These are phyloP conservation scores for Teunomyces panamensis DNA, from an alignment of 805 yeast species.

Conservation along the genomic window DNA sequence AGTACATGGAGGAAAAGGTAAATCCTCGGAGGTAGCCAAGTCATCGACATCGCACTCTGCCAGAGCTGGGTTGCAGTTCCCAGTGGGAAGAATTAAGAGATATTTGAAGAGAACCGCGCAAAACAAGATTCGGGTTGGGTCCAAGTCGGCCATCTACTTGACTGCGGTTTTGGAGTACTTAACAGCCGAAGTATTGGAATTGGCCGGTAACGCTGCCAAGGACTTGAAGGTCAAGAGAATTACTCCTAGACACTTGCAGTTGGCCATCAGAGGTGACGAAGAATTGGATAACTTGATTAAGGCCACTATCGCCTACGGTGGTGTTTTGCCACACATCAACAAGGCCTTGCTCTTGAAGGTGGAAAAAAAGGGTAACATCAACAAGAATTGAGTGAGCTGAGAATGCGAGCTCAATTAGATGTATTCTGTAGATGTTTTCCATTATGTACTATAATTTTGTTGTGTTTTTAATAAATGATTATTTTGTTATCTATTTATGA, in stretches of 20 bases:
- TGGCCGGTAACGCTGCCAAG: slow-evolving; percentile 33
- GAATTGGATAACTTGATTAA: slow-evolving; percentile 32
- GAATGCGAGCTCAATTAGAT: background rate
- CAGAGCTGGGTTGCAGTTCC: slow-evolving; percentile 93
- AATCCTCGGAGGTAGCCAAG: slow-evolving; percentile 71
- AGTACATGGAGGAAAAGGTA: slow-evolving; percentile 96
- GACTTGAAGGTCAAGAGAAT: slow-evolving; percentile 33
- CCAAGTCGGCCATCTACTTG: slow-evolving; percentile 65
- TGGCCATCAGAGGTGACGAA: slow-evolving; percentile 32
- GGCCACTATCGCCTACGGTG: slow-evolving; percentile 32
- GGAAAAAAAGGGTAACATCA: slow-evolving; percentile 19
- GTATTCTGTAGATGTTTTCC: background rate
- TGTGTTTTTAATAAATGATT: slow-evolving; percentile 17
- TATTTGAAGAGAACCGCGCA: slow-evolving; percentile 89
- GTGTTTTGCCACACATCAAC: slow-evolving; percentile 34
- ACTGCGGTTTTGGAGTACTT: slow-evolving; percentile 30
- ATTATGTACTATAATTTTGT: background rate
- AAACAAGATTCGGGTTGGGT: slow-evolving; percentile 78
- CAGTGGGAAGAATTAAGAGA: slow-evolving; percentile 98
- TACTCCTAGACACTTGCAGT: slow-evolving; percentile 31
- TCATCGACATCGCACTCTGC: slow-evolving; percentile 85
- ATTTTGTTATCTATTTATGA: too few species aligned
- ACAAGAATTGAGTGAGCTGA: slow-evolving; percentile 13
- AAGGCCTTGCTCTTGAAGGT: slow-evolving; percentile 33
- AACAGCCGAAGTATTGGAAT: slow-evolving; percentile 31